Percentiles rank a stretch among this genome's conserved stretches.
phyloP scores from a whole-genome alignment of 495 filamentous ascomycete genomes.

The Amorphotheca resinae region DNA sequence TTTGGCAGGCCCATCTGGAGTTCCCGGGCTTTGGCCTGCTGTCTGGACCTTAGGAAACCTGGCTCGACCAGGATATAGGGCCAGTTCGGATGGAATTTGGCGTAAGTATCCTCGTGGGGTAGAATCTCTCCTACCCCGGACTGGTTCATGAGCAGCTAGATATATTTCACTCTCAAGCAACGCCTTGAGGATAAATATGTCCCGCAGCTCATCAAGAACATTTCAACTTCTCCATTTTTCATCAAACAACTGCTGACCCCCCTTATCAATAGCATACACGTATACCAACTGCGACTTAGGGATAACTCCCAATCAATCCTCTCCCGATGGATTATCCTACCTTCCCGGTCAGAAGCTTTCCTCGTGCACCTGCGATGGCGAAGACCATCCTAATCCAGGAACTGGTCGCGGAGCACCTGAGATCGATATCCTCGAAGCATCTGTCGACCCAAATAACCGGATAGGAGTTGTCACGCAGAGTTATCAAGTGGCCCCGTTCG shows the following conservation, averaged over 20 bases:
- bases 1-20: conserved; percentile 53
- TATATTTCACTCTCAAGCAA: no score
- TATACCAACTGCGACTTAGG: conserved; percentile 63
- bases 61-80: conserved; percentile 53
- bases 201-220: no score
- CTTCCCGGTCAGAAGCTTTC: conserved; percentile 64
- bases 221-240: no score
- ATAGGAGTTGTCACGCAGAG: conserved; percentile 58
- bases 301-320: conserved; percentile 64
- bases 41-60: conserved; percentile 65
- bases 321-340: conserved; percentile 50
- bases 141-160: no score
- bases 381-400: conserved; percentile 61
- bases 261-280: no score
- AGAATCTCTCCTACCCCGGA: no score
- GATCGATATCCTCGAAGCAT: conserved; percentile 64
- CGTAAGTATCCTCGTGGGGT: no score
- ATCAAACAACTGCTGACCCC: no score
- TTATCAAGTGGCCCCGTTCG: conserved; percentile 63
- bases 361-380: conserved; percentile 49
- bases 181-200: no score
- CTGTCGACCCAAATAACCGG: conserved; percentile 31
- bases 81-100: conserved; percentile 62
- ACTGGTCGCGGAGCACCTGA: conserved; percentile 61
- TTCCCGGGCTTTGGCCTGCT: conserved; percentile 32